A percentile compares a stretch with the other conserved stretches of the same genome.
Conservation (phyloP, 169 alveolate genomes). For the Eimeria praecox region DNA sequence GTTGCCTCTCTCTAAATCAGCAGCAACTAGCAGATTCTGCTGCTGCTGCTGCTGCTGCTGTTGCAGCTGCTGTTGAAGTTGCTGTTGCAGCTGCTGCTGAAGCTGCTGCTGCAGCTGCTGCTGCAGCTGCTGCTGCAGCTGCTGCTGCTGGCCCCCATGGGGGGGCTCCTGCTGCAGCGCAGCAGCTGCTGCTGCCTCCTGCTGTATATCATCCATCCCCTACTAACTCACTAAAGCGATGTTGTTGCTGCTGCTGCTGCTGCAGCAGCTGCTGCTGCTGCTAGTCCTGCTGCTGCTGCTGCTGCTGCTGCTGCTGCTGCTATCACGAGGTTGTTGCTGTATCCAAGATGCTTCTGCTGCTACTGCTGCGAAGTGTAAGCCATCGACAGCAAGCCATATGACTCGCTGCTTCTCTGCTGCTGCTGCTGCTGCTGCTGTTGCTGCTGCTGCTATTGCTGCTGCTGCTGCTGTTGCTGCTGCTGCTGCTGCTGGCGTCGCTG, state of each 20-base stretch:
- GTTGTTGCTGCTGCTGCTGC: slow-evolving; percentile 13
- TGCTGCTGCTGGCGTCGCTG: slow-evolving; percentile 30
- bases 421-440: slow-evolving; percentile 24
- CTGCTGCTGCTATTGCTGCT: background rate
- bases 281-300: background rate
- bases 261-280: background rate
- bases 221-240: background rate
- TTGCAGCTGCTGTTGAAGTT: slow-evolving; percentile 4
- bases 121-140: background rate
- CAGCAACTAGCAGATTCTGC: background rate
- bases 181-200: background rate
- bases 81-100: background rate
- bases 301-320: background rate
- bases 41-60: slow-evolving; percentile 36
- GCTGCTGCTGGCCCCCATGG: slow-evolving; percentile 10
- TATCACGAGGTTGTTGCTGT: background rate
- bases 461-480: slow-evolving; percentile 16
- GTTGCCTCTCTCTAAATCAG: slow-evolving; percentile 5
- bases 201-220: background rate
- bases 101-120: background rate
- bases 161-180: slow-evolving; percentile 34
- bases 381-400: background rate
- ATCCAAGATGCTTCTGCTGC: background rate
- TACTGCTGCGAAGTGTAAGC: background rate
- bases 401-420: too few relatives aligned